A percentile compares a stretch with the other conserved stretches of the same genome.
phyloP scores from a whole-genome alignment of 805 yeast species.

The Candida pseudofarinosa region DNA sequence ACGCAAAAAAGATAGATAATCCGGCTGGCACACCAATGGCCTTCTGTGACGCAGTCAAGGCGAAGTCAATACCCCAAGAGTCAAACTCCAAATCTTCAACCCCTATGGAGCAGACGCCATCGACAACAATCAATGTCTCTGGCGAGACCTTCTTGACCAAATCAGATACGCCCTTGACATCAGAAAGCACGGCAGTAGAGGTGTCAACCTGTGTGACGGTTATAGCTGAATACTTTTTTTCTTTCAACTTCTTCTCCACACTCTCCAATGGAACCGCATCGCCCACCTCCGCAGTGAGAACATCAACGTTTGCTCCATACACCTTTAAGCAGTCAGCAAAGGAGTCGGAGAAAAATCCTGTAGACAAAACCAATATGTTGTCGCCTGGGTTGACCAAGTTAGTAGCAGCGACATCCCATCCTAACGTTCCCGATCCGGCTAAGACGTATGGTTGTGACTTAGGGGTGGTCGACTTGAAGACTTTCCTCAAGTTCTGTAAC shows the following conservation, averaged over 20 bases:
- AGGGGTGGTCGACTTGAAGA: slow-evolving; percentile 67
- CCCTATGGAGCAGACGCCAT: slow-evolving; percentile 93
- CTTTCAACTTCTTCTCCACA: slow-evolving; percentile 52
- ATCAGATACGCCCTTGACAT: slow-evolving; percentile 58
- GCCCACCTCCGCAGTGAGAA: slow-evolving; percentile 70
- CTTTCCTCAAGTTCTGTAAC: slow-evolving; percentile 60
- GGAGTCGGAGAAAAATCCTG: slow-evolving; percentile 86
- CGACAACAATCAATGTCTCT: slow-evolving; percentile 78
- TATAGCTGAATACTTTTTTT: slow-evolving; percentile 57
- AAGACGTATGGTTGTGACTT: slow-evolving; percentile 73
- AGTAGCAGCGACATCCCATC: slow-evolving; percentile 88
- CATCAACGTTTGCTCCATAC: slow-evolving; percentile 76
- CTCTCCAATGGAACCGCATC: slow-evolving; percentile 55
- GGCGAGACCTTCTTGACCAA: slow-evolving; percentile 67
- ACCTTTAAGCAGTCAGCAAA: slow-evolving; percentile 71
- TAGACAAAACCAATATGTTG: slow-evolving; percentile 73
- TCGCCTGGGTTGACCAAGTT: slow-evolving; percentile 67
- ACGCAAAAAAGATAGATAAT: slow-evolving; percentile 69
- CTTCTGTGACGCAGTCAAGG: slow-evolving; percentile 89
- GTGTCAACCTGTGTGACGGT: slow-evolving; percentile 96
- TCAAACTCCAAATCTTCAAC: slow-evolving; percentile 85
- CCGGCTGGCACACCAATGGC: slow-evolving; percentile 96
- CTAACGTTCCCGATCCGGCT: slow-evolving; percentile 90
- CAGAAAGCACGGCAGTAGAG: slow-evolving; percentile 86
- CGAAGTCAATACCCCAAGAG: slow-evolving; percentile 86